phyloP scores from a whole-genome alignment of 768 basidiomycete genomes.

The Tephrocybe rancida region DNA sequence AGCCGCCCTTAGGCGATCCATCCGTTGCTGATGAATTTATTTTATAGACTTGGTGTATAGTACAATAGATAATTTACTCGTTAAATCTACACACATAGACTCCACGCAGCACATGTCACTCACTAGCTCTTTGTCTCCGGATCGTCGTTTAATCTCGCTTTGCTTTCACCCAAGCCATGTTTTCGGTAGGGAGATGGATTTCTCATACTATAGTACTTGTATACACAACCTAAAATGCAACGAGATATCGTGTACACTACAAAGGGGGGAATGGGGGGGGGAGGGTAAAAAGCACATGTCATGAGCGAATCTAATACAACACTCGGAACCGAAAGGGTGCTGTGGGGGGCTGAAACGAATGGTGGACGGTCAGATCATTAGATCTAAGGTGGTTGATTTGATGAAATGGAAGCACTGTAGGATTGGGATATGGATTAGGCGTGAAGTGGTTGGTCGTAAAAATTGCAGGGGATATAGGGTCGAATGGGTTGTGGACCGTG shows the following conservation, averaged over 20 bases:
- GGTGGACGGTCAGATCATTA: constrained; percentile 28
- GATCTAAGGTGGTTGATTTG: constrained; percentile 14
- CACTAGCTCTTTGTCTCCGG: background rate
- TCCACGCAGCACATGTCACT: constrained; percentile 11
- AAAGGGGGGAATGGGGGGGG: background rate
- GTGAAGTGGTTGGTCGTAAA: constrained; percentile 16
- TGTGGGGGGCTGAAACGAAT: constrained; percentile 14
- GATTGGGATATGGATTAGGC: constrained; percentile 17
- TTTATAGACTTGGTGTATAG: constrained; percentile 65
- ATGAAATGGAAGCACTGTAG: constrained; percentile 12
- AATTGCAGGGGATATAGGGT: constrained; percentile 19
- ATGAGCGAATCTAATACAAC: constrained; percentile 10
- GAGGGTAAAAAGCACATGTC: constrained; percentile 1
- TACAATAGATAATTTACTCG: constrained; percentile 20
- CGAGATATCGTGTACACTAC: constrained; percentile 11
- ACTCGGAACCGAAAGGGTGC: constrained; percentile 6
- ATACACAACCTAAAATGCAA: constrained; percentile 15
- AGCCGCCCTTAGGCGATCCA: constrained; percentile 20
- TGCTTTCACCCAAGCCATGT: background rate
- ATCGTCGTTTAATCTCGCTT: background rate
- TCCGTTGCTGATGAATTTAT: constrained; percentile 11
- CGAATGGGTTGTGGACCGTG: constrained; percentile 9
- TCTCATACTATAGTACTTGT: constrained; percentile 16
- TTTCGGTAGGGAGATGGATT: constrained; percentile 8
- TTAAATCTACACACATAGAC: constrained; percentile 10